Evolutionary conservation across 192 early-diverging fungal genomes (phyloP).

Genomic region (Spizellomyces sp.): DNA sequence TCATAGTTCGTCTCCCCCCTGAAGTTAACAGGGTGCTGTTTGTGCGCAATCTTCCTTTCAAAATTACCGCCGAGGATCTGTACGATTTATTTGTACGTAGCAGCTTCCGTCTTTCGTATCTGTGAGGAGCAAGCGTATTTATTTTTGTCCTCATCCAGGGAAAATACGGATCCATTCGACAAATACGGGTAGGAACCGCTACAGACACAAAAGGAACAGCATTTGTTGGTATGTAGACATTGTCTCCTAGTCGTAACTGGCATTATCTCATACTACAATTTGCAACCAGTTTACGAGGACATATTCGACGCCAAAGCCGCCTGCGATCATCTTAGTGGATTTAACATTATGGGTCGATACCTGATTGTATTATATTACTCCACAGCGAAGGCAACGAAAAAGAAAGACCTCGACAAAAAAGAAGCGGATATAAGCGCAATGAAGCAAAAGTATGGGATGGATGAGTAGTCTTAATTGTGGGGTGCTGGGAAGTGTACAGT

Average conservation of each 20-base stretch:
- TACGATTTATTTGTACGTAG: constrained; percentile 85
- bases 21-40: constrained; percentile 95
- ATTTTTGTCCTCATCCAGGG: background rate
- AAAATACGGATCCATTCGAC: constrained; percentile 89
- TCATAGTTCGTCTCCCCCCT: constrained; percentile 76
- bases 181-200: constrained; percentile 86
- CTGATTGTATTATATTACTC: constrained; percentile 93
- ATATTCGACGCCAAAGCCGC: constrained; percentile 98
- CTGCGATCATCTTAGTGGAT: constrained; percentile 93
- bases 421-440: constrained; percentile 48
- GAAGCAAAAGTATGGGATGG: constrained; percentile 46
- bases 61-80: constrained; percentile 95
- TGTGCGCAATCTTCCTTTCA: constrained; percentile 95
- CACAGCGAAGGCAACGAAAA: constrained; percentile 77
- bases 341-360: constrained; percentile 93
- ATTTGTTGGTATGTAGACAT: constrained; percentile 66
- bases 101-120: background rate
- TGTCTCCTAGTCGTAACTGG: background rate
- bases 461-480: background rate
- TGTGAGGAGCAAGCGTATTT: background rate
- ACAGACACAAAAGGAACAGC: constrained; percentile 91
- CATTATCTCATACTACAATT: background rate
- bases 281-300: constrained; percentile 82
- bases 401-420: constrained; percentile 73
- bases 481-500: too few species aligned